Evolutionary conservation across 768 basidiomycete genomes (phyloP).

Genomic region (Gyrodon lividus): DNA sequence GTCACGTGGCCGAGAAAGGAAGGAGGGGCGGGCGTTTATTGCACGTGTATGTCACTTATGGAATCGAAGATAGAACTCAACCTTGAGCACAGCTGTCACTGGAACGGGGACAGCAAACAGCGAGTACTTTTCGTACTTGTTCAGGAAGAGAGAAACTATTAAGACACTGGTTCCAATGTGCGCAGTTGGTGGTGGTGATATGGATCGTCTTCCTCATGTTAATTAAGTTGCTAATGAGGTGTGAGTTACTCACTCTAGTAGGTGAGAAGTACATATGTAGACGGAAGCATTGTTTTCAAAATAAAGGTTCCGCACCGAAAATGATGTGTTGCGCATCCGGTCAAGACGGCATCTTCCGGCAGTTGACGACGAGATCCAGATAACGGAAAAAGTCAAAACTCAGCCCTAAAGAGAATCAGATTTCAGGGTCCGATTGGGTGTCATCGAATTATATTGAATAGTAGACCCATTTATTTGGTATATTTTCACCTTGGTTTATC

Average conservation of each 20-base stretch:
- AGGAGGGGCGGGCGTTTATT: constrained; percentile 5
- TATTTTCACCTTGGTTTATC: constrained; percentile 20
- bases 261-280: constrained; percentile 7
- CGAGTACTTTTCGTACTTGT: not conserved
- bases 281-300: constrained; percentile 1
- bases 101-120: not conserved
- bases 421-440: constrained; percentile 35
- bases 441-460: constrained; percentile 27
- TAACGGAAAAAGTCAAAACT: constrained; percentile 35
- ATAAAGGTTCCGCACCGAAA: constrained; percentile 32
- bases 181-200: not conserved
- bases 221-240: not conserved
- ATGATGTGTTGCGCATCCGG: constrained; percentile 27
- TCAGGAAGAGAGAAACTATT: not conserved
- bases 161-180: not conserved
- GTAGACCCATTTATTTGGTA: constrained; percentile 26
- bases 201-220: no score
- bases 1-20: constrained; percentile 28
- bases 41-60: constrained; percentile 3
- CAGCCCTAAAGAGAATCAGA: constrained; percentile 27
- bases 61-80: constrained; percentile 10
- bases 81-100: constrained; percentile 8
- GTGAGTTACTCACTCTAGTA: not conserved
- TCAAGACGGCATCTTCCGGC: constrained; percentile 29
- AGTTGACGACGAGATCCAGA: constrained; percentile 31